Percentiles rank a stretch among this genome's conserved stretches.
phyloP scores from a whole-genome alignment of 768 basidiomycete genomes.

The Russula griseocarnosa region DNA sequence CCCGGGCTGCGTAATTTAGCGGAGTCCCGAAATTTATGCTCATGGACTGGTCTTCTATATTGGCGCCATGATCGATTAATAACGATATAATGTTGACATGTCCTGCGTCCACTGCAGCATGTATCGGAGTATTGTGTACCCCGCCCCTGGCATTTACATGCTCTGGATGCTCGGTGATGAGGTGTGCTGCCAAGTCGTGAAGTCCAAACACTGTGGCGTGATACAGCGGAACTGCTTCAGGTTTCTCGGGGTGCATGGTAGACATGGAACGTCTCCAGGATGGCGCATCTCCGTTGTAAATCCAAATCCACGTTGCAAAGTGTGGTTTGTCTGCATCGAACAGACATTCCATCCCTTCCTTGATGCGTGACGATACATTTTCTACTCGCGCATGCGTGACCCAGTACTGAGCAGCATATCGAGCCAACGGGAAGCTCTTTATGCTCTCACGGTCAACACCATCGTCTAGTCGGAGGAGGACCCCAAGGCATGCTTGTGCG shows the following conservation, averaged over 20 bases:
- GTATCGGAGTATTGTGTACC: not conserved
- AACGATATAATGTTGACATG: not conserved
- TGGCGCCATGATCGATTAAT: not conserved
- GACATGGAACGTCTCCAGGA: no score
- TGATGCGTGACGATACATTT: not conserved
- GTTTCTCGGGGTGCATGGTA: not conserved
- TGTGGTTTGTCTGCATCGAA: not conserved
- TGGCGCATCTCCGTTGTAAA: not conserved
- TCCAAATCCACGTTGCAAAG: slow-evolving; percentile 3
- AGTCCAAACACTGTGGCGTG: not conserved
- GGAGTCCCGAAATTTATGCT: not conserved
- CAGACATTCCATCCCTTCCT: not conserved
- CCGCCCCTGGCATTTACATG: not conserved
- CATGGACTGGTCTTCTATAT: not conserved
- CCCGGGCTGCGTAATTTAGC: not conserved
- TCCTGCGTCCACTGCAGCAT: not conserved
- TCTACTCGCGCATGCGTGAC: not conserved
- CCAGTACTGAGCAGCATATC: not conserved
- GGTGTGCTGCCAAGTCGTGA: not conserved
- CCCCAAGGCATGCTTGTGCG: not conserved
- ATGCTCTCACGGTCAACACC: not conserved
- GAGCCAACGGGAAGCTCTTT: not conserved
- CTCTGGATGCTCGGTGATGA: not conserved
- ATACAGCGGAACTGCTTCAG: not conserved
- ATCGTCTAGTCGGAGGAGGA: slow-evolving; percentile 8